Evolutionary conservation across 2,329 filamentous ascomycete species (phyloP), one percentile per base, ranked within the genome.

Genomic region (Exophiala calicioides): DNA sequence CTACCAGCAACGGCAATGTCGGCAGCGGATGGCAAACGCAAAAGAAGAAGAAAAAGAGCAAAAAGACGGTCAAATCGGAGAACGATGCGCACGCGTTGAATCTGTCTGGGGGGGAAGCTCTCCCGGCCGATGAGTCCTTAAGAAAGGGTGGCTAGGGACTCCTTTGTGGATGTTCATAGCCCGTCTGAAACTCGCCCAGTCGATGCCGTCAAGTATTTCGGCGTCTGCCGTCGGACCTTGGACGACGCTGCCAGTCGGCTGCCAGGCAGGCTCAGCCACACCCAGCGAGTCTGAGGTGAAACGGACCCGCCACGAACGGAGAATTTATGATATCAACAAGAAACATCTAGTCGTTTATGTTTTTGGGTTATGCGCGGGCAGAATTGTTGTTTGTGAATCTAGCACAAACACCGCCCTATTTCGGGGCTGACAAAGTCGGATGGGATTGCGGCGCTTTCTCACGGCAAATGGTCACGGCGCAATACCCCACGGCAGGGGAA

Each of bases 121-220:
- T 71, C 8, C 69, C 71, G 21, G 60, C 60, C 10, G 69, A 73
- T 50, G 70, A 70, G 44, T 67, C 68, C 10, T 49, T 72, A 57
- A 64, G 70, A 42, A 74, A 74, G 59, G 71, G 71, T 15, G 71
- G 71, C 20, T 74, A 62, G 71, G 45, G 32, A 44, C 35, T 53
- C 45, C 50, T 50, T 50, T 50, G 46, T 33, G 29, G 47, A 41
- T 44, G 44, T 50, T 46, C 33, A 34, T 50, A 35, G 36, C 31
- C 32, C 27, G 38, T 42, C 41, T 13, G 20, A 23, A 20, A 23
- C 21, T 13, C 39, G 39, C 15, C 33, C 5, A 29, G 27, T 16
- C 16, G 13, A 44, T 21, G 2, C 26, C 23, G 29, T 29, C n/a
- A n/a, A n/a, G n/a, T n/a, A n/a, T n/a, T n/a, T n/a, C n/a, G n/a